phyloP scores from a whole-genome alignment of 345 rosid species.

The Lepidium sativum region DNA sequence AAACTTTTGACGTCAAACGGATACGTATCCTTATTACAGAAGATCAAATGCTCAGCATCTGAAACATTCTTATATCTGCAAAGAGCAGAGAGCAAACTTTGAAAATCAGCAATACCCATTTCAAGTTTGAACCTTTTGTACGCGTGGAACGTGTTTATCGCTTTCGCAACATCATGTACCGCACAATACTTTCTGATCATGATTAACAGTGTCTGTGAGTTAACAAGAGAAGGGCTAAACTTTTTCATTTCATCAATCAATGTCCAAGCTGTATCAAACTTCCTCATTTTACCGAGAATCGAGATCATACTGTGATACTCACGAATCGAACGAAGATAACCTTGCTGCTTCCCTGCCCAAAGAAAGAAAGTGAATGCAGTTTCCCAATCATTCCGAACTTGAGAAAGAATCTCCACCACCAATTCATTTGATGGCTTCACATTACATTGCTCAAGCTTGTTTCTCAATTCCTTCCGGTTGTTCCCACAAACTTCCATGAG shows the following conservation, averaged over 20 bases:
- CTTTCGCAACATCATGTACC: constrained; percentile 70
- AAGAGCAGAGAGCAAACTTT: constrained; percentile 80
- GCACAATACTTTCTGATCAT: constrained; percentile 90
- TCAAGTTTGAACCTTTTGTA: constrained; percentile 55
- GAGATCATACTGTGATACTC: constrained; percentile 77
- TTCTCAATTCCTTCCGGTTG: constrained; percentile 34
- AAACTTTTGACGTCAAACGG: constrained; percentile 74
- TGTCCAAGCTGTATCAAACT: constrained; percentile 84
- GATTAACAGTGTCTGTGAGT: constrained; percentile 69
- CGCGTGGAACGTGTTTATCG: constrained; percentile 72
- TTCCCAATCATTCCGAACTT: constrained; percentile 77
- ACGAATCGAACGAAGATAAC: constrained; percentile 46
- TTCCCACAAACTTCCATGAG: constrained; percentile 33
- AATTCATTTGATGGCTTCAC: constrained; percentile 45
- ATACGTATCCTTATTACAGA: constrained; percentile 55
- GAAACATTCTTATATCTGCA: constrained; percentile 87
- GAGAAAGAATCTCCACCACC: constrained; percentile 67
- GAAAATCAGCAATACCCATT: constrained; percentile 69
- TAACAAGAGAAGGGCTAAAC: constrained; percentile 42
- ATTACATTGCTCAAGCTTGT: constrained; percentile 50
- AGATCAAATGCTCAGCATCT: constrained; percentile 89
- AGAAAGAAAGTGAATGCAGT: constrained; percentile 77
- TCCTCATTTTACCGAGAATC: constrained; percentile 78
- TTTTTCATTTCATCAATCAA: constrained; percentile 86
- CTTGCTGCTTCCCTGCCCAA: constrained; percentile 69